These are phyloP conservation scores for Sordariomycetes sp. DNA, from an alignment of 2,329 filamentous ascomycete genomes.

Conservation along the genomic window DNA sequence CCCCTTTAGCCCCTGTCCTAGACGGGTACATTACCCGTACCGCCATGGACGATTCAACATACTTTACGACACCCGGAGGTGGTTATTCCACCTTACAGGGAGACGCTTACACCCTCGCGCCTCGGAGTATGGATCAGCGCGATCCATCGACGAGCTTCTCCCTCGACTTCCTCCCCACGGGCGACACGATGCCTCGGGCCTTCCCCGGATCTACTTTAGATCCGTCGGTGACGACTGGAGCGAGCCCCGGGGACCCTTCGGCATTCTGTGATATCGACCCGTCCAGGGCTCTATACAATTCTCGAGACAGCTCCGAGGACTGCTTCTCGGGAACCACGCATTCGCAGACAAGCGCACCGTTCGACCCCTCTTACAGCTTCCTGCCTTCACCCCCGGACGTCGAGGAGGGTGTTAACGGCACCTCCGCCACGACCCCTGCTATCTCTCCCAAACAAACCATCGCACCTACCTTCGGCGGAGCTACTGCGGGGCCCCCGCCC, in stretches of 20 bases:
- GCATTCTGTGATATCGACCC: conserved; percentile 3
- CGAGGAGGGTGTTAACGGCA: neutral
- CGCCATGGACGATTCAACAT: conserved; percentile 2
- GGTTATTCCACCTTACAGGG: conserved; percentile 1
- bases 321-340: neutral
- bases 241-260: neutral
- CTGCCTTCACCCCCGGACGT: conserved; percentile 3
- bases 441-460: conserved; percentile 2
- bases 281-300: conserved; percentile 1
- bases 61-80: conserved; percentile 1
- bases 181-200: conserved; percentile 1
- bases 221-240: conserved; percentile 2
- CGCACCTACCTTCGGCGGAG: neutral
- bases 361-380: conserved; percentile 2
- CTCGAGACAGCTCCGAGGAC: conserved; percentile 5
- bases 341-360: neutral
- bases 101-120: conserved; percentile 1
- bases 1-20: neutral
- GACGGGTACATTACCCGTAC: neutral
- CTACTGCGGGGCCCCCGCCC: neutral
- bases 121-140: conserved; percentile 1
- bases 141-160: neutral
- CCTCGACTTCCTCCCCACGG: conserved; percentile 3
- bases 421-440: neutral
- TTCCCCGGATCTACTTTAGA: conserved; percentile 2